Conservation (phyloP, 2,329 filamentous ascomycete genomes). For the Aspergillus carbonarius region DNA sequence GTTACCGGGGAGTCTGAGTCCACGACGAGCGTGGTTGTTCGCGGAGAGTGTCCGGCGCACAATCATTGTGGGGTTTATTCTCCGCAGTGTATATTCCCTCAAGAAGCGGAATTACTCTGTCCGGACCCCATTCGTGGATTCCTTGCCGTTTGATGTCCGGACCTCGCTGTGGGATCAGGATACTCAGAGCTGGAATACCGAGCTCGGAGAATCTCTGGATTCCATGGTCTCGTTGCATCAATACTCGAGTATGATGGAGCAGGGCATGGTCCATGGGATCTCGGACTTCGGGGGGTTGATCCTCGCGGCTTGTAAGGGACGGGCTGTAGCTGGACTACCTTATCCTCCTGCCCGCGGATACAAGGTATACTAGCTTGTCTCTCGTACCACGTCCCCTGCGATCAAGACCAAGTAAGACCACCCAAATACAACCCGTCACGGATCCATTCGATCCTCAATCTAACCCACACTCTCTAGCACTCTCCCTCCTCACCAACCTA, state of each 20-base stretch:
- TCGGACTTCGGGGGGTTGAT: slow-evolving; percentile 24
- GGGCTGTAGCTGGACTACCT: slow-evolving; percentile 10
- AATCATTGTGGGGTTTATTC: slow-evolving; percentile 31
- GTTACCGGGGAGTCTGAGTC: slow-evolving; percentile 22
- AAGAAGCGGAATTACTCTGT: slow-evolving; percentile 25
- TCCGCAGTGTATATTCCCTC: slow-evolving; percentile 32
- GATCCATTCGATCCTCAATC: neutral
- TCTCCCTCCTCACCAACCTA: neutral
- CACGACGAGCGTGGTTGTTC: slow-evolving; percentile 32
- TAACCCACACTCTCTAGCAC: neutral
- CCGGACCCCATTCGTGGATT: slow-evolving; percentile 30
- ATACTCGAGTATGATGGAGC: slow-evolving; percentile 26
- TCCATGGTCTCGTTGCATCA: slow-evolving; percentile 29
- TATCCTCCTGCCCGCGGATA: slow-evolving; percentile 16
- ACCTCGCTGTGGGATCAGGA: slow-evolving; percentile 27
- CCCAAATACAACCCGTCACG: neutral
- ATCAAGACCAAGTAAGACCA: neutral
- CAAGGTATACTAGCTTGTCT: neutral
- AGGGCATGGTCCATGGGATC: slow-evolving; percentile 19
- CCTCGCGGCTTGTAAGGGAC: slow-evolving; percentile 28
- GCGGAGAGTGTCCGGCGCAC: slow-evolving; percentile 34
- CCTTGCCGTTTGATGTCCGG: slow-evolving; percentile 29
- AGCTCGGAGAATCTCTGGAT: neutral
- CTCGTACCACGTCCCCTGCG: too few relatives aligned
- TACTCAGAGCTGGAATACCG: slow-evolving; percentile 11